phyloP scores from a whole-genome alignment of 1,284 basidiomycete species.

The Irpex rosettiformis region DNA sequence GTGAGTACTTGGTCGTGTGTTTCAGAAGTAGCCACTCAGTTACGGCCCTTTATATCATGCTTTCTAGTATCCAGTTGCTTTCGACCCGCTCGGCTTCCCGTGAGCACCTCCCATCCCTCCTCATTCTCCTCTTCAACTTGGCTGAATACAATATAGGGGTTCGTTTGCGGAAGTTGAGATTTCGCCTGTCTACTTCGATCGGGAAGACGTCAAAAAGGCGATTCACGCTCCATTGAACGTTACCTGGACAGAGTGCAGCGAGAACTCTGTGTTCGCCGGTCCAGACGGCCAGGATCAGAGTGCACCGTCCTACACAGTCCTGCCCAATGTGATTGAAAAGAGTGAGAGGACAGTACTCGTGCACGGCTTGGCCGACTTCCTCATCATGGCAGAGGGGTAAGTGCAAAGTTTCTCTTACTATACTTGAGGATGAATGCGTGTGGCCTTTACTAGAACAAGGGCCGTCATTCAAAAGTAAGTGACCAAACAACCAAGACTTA shows the following conservation, averaged over 20 bases:
- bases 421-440: neutral
- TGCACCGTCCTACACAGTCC: slow-evolving; percentile 58
- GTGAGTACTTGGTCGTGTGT: slow-evolving; percentile 24
- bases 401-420: slow-evolving; percentile 16
- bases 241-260: slow-evolving; percentile 62
- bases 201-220: slow-evolving; percentile 64
- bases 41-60: neutral
- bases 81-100: slow-evolving; percentile 80
- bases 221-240: slow-evolving; percentile 68
- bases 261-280: slow-evolving; percentile 52
- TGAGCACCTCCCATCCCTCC: slow-evolving; percentile 27
- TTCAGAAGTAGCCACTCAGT: neutral
- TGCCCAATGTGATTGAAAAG: slow-evolving; percentile 75
- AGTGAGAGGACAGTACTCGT: slow-evolving; percentile 65
- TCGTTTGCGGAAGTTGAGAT: slow-evolving; percentile 50
- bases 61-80: slow-evolving; percentile 50
- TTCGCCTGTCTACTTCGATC: slow-evolving; percentile 60
- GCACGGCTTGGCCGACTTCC: slow-evolving; percentile 71
- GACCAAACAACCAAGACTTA: neutral
- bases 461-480: slow-evolving; percentile 28
- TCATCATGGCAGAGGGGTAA: slow-evolving; percentile 70
- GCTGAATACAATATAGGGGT: slow-evolving; percentile 39
- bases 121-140: neutral
- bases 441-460: slow-evolving; percentile 6
- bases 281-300: slow-evolving; percentile 51